Evolutionary conservation across 2,329 filamentous ascomycete species (phyloP), one percentile per base, ranked within the genome.

Genomic region (Trichophyton schoenleinii): DNA sequence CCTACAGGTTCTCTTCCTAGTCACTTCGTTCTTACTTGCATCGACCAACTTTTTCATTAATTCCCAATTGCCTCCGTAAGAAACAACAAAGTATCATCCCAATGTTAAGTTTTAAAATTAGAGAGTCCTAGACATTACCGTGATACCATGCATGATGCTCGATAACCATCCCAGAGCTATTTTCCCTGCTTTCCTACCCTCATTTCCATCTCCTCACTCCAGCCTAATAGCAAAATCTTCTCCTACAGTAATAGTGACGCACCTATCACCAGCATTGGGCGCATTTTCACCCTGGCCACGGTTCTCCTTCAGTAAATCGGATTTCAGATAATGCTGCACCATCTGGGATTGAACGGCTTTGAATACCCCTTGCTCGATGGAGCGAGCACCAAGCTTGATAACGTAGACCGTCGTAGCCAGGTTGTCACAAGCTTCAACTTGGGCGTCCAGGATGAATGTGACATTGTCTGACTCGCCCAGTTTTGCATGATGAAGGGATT

Each of bases 361-460:
- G 20, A 60, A 48, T 6, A 65, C 61, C 2, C 25, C 52, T 25
- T 62, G 61, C 15, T 64, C 28, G 36, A 64, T 63, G 22, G 53
- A 62, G 3, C 61, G 60, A 44, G 60, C 63, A n/a, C 64, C 64
- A 15, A 58, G 46, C 7, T 20, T 60, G 18, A 46, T 28, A 44
- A 58, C 36, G 38, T 63, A 63, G 42, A 36, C 22, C 8, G 11
- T 41, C 25, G 41, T 20, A 7, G 42, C 60, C 13, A 63, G 38
- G 52, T 22, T 18, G 6, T n/a, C n/a, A 52, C 58, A 62, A 15
- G 60, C 58, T 9, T 60, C 18, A 9, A 36, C 49, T 8, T 38
- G 28, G 13, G 44, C 59, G n/a, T 63, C 60, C 15, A 60, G 49
- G 28, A 6, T 31, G 22, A 38, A 46, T 11, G 36, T 41, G 28